These are phyloP conservation scores for Wickerhamiella dianesei DNA, from an alignment of 805 yeast species.

Conservation along the genomic window DNA sequence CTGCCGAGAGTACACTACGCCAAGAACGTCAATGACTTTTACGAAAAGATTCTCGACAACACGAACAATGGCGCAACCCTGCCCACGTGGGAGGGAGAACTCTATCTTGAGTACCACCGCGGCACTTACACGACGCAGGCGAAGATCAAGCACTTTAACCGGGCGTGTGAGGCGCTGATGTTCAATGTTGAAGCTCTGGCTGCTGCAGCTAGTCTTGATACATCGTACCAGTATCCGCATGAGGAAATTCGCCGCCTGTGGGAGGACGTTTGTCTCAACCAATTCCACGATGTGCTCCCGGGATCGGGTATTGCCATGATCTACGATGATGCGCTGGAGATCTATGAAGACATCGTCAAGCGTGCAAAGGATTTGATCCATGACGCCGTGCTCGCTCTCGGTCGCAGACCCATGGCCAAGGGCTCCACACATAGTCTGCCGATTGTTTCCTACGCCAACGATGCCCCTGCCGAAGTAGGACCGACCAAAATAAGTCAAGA, in stretches of 20 bases:
- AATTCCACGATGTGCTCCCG: slow-evolving; percentile 96
- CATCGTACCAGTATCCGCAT: slow-evolving; percentile 53
- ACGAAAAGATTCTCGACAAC: slow-evolving; percentile 44
- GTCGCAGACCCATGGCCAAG: slow-evolving; percentile 9
- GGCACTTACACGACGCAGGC: slow-evolving; percentile 97
- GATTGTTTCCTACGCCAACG: slow-evolving; percentile 16
- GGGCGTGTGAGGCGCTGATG: slow-evolving; percentile 58
- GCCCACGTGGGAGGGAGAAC: slow-evolving; percentile 87
- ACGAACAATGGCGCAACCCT: slow-evolving; percentile 54
- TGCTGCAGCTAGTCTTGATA: slow-evolving; percentile 48
- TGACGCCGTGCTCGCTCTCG: slow-evolving; percentile 37
- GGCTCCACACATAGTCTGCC: slow-evolving; percentile 12
- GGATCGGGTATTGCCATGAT: slow-evolving; percentile 94
- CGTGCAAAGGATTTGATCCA: slow-evolving; percentile 40
- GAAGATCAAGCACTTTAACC: slow-evolving; percentile 63
- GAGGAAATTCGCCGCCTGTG: slow-evolving; percentile 56
- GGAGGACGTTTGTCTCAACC: slow-evolving; percentile 83
- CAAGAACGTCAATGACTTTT: slow-evolving; percentile 46
- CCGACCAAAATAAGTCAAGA: background rate
- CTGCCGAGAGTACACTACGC: slow-evolving; percentile 77
- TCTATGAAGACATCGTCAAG: slow-evolving; percentile 45
- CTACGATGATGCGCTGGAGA: slow-evolving; percentile 77
- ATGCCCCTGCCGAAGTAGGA: background rate
- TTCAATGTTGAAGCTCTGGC: slow-evolving; percentile 82
- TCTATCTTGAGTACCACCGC: slow-evolving; percentile 88